Conservation (phyloP, 768 basidiomycete species). For the Kockovaella imperatae region DNA sequence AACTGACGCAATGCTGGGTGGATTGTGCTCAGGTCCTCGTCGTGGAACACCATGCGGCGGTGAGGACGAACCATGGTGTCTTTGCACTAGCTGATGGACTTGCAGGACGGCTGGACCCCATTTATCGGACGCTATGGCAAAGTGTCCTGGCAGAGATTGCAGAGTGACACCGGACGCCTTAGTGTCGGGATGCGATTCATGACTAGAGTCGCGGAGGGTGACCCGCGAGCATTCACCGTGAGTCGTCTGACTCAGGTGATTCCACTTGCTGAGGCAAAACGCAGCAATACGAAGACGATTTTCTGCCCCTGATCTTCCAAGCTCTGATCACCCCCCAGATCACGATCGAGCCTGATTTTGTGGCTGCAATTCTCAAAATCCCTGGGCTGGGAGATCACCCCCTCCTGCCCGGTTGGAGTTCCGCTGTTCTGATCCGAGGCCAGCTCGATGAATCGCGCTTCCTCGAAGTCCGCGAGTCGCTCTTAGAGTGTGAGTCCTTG, state of each 20-base stretch:
- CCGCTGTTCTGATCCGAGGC: constrained; percentile 9
- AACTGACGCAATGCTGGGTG: constrained; percentile 66
- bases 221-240: constrained; percentile 59
- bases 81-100: background rate
- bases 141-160: constrained; percentile 55
- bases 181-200: constrained; percentile 61
- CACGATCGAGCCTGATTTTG: constrained; percentile 57
- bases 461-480: constrained; percentile 43
- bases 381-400: constrained; percentile 53
- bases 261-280: background rate
- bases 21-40: constrained; percentile 58
- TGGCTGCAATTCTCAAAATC: constrained; percentile 54
- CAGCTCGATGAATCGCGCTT: constrained; percentile 35
- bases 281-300: constrained; percentile 51
- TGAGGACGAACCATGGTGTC: constrained; percentile 24
- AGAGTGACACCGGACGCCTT: constrained; percentile 51
- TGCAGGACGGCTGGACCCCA: constrained; percentile 55
- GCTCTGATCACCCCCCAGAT: constrained; percentile 50
- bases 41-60: constrained; percentile 52
- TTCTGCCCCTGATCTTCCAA: constrained; percentile 54
- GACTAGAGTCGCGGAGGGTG: constrained; percentile 47
- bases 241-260: constrained; percentile 23
- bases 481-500: constrained; percentile 47
- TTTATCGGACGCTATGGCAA: constrained; percentile 53
- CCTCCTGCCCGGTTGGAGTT: constrained; percentile 19